A percentile compares a stretch with the other conserved stretches of the same genome.
Conservation (phyloP, 108 stramenopile genomes). For the Stephanodiscus minutulus region DNA sequence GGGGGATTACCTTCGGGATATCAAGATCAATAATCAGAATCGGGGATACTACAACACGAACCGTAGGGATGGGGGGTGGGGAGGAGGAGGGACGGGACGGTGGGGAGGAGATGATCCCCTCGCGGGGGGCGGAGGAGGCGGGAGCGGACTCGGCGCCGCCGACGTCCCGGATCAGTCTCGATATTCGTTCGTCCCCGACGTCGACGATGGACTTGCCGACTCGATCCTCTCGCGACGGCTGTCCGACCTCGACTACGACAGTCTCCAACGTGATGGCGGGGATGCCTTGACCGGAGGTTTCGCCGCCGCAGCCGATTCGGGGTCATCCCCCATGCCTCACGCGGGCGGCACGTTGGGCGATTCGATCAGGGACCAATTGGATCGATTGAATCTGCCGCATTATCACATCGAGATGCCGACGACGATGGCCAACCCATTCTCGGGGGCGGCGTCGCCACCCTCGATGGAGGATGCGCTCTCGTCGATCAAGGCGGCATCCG, state of each 20-base stretch:
- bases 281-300: not conserved
- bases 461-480: not conserved
- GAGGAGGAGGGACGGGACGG: too few species aligned
- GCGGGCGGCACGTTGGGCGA: not conserved
- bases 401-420: constrained; percentile 2
- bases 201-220: not conserved
- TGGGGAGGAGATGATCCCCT: too few species aligned
- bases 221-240: not conserved
- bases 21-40: too few species aligned
- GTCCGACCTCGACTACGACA: not conserved
- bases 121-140: too few species aligned
- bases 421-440: not conserved
- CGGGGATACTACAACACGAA: too few species aligned
- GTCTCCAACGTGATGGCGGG: not conserved
- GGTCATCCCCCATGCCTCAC: not conserved
- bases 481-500: not conserved
- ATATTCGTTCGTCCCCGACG: not conserved
- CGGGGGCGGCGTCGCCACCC: not conserved
- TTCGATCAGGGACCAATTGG: not conserved
- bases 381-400: not conserved
- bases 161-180: not conserved
- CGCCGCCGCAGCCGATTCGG: not conserved
- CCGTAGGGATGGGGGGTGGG: too few species aligned
- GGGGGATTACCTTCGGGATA: too few species aligned
- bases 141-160: too few species aligned